Base-by-base conservation (phyloP, 148 eudicot species). In the Talinum fruticosum region DNA sequence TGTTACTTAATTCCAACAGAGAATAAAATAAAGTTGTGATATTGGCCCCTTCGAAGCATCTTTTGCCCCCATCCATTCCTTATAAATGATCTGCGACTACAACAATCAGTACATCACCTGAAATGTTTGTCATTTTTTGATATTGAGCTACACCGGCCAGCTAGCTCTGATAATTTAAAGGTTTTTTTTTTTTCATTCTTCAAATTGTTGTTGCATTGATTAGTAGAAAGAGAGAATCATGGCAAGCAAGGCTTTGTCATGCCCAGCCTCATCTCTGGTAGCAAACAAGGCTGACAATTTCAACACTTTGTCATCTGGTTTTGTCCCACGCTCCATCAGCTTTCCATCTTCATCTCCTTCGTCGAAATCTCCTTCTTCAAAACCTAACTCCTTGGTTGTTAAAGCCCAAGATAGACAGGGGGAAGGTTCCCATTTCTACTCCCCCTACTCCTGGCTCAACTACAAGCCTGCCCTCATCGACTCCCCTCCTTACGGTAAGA, bases 401-500 rank as follows among this genome's bases (percentile, higher is more conserved):
- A 83, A 85, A 79, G 89, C 93, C 75, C 86, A 84, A 75, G 47
- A 69, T 2, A 24, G 18, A 12, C 49, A n/a, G 14, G n/a, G n/a
- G n/a, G 66, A 57, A 57, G n/a, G 64, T 57, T 8, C 66, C 1
- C 32, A 62, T 59, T 59, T 59, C 16, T 62, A 62, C 68, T 37
- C 53, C 24, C 49, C 34, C 35, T 49, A 26, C 0, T 69, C 30
- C 45, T 69, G 30, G 71, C 28, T 19, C 5, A 6, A 67, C 41
- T 41, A 26, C 66, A 28, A 41, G 72, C 45, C 72, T 36, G 51
- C 51, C 19, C 51, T 69, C 28, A 10, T 69, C 5, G 72, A 38
- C 26, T 36, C 72, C 28, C 72, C 72, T 37, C 72, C 47, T 21
- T 37, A 69, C 12, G 49, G 72, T 69, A 37, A 66, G 37, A 5